Base-by-base conservation (phyloP, 2,329 filamentous ascomycete genomes). In the Aspergillus candidus region DNA sequence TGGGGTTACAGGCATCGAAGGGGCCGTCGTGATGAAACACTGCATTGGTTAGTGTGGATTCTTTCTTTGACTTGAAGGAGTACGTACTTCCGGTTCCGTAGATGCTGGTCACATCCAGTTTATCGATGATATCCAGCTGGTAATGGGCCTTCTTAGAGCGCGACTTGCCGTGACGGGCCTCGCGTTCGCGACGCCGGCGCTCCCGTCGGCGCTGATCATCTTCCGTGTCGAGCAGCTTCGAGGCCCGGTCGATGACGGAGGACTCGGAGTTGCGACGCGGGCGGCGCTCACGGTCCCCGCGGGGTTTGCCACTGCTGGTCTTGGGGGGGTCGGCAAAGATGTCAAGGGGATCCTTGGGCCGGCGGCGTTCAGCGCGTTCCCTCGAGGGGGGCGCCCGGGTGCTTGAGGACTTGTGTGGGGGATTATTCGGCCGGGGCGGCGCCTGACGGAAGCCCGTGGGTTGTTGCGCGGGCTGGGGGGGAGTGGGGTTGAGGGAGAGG, bases 21-120 rank as follows among this genome's bases (percentile, higher is more conserved):
- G 93, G 93, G 1, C 93, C 93, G 60, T 97, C 93, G 61, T 98
- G 93, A 60, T 98, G 93, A 69, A 97, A 95, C 55, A 95, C 89
- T 94, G 58, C 11, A 29, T 11, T 47, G 38, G 5, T 50, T 37
- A 49, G 32, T 7, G 35, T 42, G 29, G 47, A 34, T 10, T 36
- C 17, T 15, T 15, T 15, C 4, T 15, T 15, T 15, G 15, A n/a
- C n/a, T 15, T 15, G 15, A n/a, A 17, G 34, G 18, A 34, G 30
- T 15, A 81, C 87, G 71, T 74, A 94, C 88, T 73, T 69, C 91
- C 90, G 58, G 86, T 88, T 45, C 93, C 91, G 62, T 94, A 96
- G 56, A 97, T 94, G 65, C 90, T 90, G 4, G 90, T 96, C 50
- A 93, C 90, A 71, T 97, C 93, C 53, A 98, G 74, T 65, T 96